Base-by-base conservation (phyloP, 2,329 filamentous ascomycete species). In the Alternaria hordeiaustralica region DNA sequence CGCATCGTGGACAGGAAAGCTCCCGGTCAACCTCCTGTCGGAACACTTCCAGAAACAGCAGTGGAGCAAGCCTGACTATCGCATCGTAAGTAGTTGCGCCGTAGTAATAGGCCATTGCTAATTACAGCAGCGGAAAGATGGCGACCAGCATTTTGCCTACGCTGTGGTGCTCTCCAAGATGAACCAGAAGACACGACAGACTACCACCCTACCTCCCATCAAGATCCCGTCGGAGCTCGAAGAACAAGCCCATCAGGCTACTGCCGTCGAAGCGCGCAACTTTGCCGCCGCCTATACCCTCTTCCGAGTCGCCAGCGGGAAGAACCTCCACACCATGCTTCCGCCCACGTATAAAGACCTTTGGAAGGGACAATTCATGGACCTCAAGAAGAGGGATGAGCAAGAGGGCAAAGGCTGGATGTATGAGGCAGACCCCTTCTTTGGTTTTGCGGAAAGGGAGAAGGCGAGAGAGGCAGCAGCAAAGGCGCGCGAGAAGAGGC, bases 21-120 rank as follows among this genome's bases (percentile, higher is more conserved):
- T 99, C 30, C 96, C 96, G 1, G 92, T 97, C 68, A 97, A 97
- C 77, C 86, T 98, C 73, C 87, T 98, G 67, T 93, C 92, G 36
- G 96, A 98, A 84, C 92, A 97, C 81, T 97, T 94, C 74, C 94
- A 97, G 82, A 96, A 95, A 80, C 92, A 97, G 79, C 93, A 93
- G 78, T 99, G 96, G 96, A 92, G 93, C 69, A 95, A 90, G 78
- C 95, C 95, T 2, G 94, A 97, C 67, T 99, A 97, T 80, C 91
- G 91, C 68, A 93, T 93, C 83, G 89, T 91, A 82, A 53, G 71
- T 46, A 41, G 2, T 13, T 18, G 51, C 30, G 23, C 4, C 7
- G 15, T 10, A 11, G 8, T 18, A 18, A 1, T 10, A 28, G n/a
- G 3, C 6, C 18, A 33, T 23, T 6, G n/a, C 60, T 61, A 41